A percentile compares a stretch with the other conserved stretches of the same genome.
phyloP scores from a whole-genome alignment of 345 rosid genomes.

The Streptanthus diversifolius region DNA sequence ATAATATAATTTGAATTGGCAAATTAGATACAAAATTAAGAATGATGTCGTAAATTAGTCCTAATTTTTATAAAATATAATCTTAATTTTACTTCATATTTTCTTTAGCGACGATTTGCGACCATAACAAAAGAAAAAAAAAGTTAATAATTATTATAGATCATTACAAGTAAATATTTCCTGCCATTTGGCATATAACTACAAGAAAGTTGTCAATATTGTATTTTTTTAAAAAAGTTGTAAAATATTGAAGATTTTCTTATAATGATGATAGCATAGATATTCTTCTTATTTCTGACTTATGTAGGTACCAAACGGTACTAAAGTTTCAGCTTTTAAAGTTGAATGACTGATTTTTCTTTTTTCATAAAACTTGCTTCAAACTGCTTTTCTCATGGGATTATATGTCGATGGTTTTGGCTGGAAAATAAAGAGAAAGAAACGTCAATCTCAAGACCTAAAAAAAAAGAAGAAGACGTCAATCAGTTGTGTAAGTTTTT shows the following conservation, averaged over 20 bases:
- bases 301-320: constrained; percentile 25
- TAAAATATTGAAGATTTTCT: not conserved
- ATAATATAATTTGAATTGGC: not conserved
- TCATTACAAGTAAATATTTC: not conserved
- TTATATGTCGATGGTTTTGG: not conserved
- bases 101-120: not conserved
- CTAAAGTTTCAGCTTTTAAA: constrained; percentile 20
- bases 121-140: not conserved
- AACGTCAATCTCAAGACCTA: constrained; percentile 1
- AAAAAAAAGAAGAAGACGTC: not conserved
- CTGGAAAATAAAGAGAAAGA: constrained; percentile 1
- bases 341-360: not conserved
- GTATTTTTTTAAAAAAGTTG: not conserved
- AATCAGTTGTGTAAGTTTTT: constrained; percentile 2
- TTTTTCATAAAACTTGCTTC: not conserved
- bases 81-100: not conserved
- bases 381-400: not conserved
- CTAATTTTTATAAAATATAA: not conserved
- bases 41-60: not conserved
- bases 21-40: not conserved
- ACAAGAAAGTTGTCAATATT: not conserved
- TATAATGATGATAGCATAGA: constrained; percentile 4
- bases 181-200: constrained; percentile 1
- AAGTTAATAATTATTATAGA: not conserved
- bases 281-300: constrained; percentile 9